A percentile compares a stretch with the other conserved stretches of the same genome.
Conservation (phyloP, 2,329 filamentous ascomycete species). For the Fusarium gaditjirri region DNA sequence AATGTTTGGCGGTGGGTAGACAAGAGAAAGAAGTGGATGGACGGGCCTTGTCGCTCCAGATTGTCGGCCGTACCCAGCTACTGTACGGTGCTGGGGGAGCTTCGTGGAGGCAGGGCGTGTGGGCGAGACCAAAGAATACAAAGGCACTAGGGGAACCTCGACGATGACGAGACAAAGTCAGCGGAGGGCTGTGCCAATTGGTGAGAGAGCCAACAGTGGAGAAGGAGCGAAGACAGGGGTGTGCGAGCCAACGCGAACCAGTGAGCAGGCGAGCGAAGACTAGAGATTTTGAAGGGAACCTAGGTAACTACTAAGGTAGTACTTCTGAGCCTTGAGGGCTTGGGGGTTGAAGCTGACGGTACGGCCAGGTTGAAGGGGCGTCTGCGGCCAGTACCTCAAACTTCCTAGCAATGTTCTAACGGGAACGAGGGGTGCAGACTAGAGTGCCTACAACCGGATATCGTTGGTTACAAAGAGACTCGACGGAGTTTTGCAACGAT, state of each 20-base stretch:
- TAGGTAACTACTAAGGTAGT: background rate
- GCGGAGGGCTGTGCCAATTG: conserved; percentile 43
- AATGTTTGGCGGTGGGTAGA: conserved; percentile 40
- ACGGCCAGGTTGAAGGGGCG: conserved; percentile 30
- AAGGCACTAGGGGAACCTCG: conserved; percentile 42
- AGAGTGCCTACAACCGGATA: conserved; percentile 21
- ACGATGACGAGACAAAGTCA: conserved; percentile 45
- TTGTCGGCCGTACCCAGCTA: conserved; percentile 34
- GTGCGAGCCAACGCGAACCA: conserved; percentile 33
- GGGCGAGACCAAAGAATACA: conserved; percentile 41
- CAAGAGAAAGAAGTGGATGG: conserved; percentile 38
- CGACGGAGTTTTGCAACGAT: conserved; percentile 18
- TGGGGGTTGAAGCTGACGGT: conserved; percentile 32
- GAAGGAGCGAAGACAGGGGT: conserved; percentile 38
- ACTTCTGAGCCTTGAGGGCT: conserved; percentile 1
- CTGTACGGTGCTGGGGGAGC: conserved; percentile 34
- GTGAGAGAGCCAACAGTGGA: conserved; percentile 39
- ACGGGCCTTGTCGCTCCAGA: conserved; percentile 39
- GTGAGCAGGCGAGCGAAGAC: conserved; percentile 29
- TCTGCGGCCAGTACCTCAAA: conserved; percentile 12
- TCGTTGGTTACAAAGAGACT: conserved; percentile 31
- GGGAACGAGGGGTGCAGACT: conserved; percentile 27
- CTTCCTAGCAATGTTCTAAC: conserved; percentile 11
- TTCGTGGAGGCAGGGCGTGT: conserved; percentile 41
- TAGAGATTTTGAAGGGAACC: conserved; percentile 35